A percentile compares a stretch with the other conserved stretches of the same genome.
These are phyloP conservation scores for Phytopythium sindhum DNA, from an alignment of 352 stramenopile species.

Conservation along the genomic window DNA sequence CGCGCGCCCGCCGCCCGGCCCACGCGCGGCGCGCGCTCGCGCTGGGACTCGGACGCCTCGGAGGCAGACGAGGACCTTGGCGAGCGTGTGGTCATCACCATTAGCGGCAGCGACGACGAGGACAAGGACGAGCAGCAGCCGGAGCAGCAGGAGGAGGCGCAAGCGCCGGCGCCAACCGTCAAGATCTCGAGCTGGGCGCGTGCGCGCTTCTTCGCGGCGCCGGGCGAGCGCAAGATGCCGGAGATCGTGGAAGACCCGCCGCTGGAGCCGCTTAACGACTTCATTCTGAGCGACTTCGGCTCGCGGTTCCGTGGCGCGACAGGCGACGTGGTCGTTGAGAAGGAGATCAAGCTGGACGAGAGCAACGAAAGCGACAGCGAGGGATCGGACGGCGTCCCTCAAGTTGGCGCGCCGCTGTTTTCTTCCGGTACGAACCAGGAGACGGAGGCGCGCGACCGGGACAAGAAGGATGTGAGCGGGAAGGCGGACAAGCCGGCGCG, in stretches of 20 bases:
- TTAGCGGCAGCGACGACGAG: slow-evolving; percentile 21
- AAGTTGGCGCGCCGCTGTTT: slow-evolving; percentile 56
- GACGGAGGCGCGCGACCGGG: slow-evolving; percentile 12
- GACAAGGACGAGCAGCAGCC: slow-evolving; percentile 4
- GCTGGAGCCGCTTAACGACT: slow-evolving; percentile 80
- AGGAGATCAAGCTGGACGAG: slow-evolving; percentile 24
- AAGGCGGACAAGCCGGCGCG: slow-evolving; percentile 12
- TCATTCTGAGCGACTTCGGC: slow-evolving; percentile 81
- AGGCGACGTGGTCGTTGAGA: slow-evolving; percentile 48
- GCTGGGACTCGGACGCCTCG: slow-evolving; percentile 55
- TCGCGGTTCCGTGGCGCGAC: slow-evolving; percentile 55
- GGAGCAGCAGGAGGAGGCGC: slow-evolving; percentile 5
- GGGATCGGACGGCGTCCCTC: slow-evolving; percentile 16
- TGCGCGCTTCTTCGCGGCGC: slow-evolving; percentile 59
- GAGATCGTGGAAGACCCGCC: slow-evolving; percentile 51
- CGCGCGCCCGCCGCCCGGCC: slow-evolving; percentile 27
- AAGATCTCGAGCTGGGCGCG: slow-evolving; percentile 75
- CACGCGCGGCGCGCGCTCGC: slow-evolving; percentile 27
- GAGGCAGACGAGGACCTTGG: slow-evolving; percentile 39
- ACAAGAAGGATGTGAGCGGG: slow-evolving; percentile 25
- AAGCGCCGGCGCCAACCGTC: slow-evolving; percentile 5
- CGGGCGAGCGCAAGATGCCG: slow-evolving; percentile 45
- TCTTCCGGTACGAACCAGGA: slow-evolving; percentile 9
- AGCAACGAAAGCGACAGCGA: slow-evolving; percentile 26
- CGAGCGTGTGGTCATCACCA: slow-evolving; percentile 31